These are phyloP conservation scores for Pseudoturritis turrita DNA, from an alignment of 345 rosid genomes.

Conservation along the genomic window DNA sequence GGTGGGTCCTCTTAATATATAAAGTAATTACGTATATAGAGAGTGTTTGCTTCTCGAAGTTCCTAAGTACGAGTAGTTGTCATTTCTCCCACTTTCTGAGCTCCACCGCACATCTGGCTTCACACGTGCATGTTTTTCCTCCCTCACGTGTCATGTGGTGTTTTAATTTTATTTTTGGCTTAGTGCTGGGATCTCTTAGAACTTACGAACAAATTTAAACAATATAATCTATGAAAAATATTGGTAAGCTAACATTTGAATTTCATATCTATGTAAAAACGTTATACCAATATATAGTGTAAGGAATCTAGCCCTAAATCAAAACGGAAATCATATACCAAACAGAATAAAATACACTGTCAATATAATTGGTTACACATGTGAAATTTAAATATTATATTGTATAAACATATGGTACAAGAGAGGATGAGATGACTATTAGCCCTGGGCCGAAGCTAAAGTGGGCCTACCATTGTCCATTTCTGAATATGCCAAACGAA, in stretches of 20 bases:
- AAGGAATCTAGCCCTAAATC: background rate
- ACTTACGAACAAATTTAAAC: too few species aligned
- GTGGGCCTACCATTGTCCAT: background rate
- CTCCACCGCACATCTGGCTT: slow-evolving; percentile 23
- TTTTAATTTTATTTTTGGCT: background rate
- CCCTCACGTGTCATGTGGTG: slow-evolving; percentile 14
- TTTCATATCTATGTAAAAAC: background rate
- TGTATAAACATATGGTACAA: background rate
- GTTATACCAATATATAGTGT: background rate
- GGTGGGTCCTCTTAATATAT: slow-evolving; percentile 4
- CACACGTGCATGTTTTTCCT: slow-evolving; percentile 14
- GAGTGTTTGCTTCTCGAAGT: slow-evolving; percentile 13
- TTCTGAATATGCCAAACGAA: background rate
- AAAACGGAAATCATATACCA: background rate
- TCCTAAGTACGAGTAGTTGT: background rate
- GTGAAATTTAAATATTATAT: background rate
- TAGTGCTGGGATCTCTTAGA: background rate
- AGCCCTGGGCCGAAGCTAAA: slow-evolving; percentile 1
- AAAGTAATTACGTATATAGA: background rate
- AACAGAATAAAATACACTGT: background rate
- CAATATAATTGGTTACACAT: background rate
- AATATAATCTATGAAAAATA: too few species aligned
- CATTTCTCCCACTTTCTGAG: slow-evolving; percentile 6
- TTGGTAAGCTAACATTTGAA: background rate
- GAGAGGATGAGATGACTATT: background rate